A percentile compares a stretch with the other conserved stretches of the same genome.
phyloP scores from a whole-genome alignment of 371 early-diverging fungal genomes.

The Syncephalastrum contaminatum region DNA sequence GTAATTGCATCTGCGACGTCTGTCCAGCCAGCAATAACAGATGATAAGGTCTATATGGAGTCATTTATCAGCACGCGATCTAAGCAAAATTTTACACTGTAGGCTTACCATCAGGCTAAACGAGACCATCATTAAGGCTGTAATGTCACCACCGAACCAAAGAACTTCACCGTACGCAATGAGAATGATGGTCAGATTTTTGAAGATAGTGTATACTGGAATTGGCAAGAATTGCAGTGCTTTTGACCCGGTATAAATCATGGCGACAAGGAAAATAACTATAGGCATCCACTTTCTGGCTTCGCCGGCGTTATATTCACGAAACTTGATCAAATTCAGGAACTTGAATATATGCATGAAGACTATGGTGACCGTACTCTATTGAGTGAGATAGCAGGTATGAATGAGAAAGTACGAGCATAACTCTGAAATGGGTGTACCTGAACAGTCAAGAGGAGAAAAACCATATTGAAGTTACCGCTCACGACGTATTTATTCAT shows the following conservation, averaged over 20 bases:
- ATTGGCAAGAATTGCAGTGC: conserved; percentile 91
- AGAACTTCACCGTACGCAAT: conserved; percentile 93
- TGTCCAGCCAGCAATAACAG: conserved; percentile 86
- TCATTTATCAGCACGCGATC: background rate
- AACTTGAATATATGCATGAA: conserved; percentile 58
- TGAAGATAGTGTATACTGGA: conserved; percentile 97
- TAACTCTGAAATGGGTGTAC: conserved; percentile 23
- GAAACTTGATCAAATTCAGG: conserved; percentile 65
- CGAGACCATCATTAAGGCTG: conserved; percentile 76
- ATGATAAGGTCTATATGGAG: conserved; percentile 67
- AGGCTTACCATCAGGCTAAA: conserved; percentile 83
- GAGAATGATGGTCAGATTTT: conserved; percentile 97
- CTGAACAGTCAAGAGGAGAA: conserved; percentile 88
- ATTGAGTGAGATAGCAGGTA: background rate
- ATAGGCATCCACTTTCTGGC: conserved; percentile 88
- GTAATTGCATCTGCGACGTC: conserved; percentile 62
- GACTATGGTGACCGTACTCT: conserved; percentile 40
- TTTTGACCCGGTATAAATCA: conserved; percentile 98
- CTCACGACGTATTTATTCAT: conserved; percentile 89
- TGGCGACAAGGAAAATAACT: conserved; percentile 82
- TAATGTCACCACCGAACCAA: conserved; percentile 80
- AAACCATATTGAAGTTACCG: conserved; percentile 84
- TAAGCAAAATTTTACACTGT: no score
- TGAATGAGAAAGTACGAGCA: background rate
- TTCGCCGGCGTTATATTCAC: conserved; percentile 59